Evolutionary conservation across 495 filamentous ascomycete genomes (phyloP).

Genomic region (Cudoniella acicularis): DNA sequence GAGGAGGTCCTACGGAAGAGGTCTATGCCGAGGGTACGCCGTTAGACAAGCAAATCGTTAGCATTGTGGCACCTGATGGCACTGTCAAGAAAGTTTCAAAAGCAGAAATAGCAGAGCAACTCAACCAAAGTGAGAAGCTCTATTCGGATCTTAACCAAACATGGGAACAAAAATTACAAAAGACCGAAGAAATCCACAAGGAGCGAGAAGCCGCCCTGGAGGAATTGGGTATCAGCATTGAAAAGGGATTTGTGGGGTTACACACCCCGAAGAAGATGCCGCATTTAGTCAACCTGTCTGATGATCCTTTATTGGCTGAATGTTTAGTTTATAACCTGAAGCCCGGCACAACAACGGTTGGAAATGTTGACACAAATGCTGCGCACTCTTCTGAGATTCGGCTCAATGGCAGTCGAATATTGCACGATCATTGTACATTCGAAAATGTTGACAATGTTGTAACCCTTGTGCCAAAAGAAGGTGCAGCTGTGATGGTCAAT

Average conservation of each 20-base stretch:
- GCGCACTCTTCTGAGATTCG: slow-evolving; percentile 80
- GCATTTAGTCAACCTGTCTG: slow-evolving; percentile 95
- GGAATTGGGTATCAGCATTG: slow-evolving; percentile 96
- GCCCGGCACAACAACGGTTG: slow-evolving; percentile 86
- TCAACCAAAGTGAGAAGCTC: slow-evolving; percentile 93
- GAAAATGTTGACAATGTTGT: slow-evolving; percentile 90
- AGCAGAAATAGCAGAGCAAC: slow-evolving; percentile 94
- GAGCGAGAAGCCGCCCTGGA: slow-evolving; percentile 94
- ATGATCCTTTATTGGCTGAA: slow-evolving; percentile 92
- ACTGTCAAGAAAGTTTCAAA: slow-evolving; percentile 93
- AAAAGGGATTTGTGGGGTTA: slow-evolving; percentile 94
- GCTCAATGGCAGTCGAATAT: slow-evolving; percentile 89
- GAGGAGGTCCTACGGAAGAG: slow-evolving; percentile 49
- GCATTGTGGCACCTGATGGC: slow-evolving; percentile 83
- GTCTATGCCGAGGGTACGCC: slow-evolving; percentile 88
- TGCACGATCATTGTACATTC: slow-evolving; percentile 89
- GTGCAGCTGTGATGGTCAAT: slow-evolving; percentile 96
- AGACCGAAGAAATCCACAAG: slow-evolving; percentile 96
- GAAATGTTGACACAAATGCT: slow-evolving; percentile 80
- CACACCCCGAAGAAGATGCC: slow-evolving; percentile 99
- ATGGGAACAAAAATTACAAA: slow-evolving; percentile 94
- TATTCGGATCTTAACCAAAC: slow-evolving; percentile 97
- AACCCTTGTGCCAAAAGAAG: slow-evolving; percentile 81
- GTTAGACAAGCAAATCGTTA: slow-evolving; percentile 92
- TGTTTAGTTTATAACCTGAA: slow-evolving; percentile 99